Evolutionary conservation across 306 rosid species (phyloP), one percentile per base, ranked within the genome.

Genomic region (Trifolium repens): DNA sequence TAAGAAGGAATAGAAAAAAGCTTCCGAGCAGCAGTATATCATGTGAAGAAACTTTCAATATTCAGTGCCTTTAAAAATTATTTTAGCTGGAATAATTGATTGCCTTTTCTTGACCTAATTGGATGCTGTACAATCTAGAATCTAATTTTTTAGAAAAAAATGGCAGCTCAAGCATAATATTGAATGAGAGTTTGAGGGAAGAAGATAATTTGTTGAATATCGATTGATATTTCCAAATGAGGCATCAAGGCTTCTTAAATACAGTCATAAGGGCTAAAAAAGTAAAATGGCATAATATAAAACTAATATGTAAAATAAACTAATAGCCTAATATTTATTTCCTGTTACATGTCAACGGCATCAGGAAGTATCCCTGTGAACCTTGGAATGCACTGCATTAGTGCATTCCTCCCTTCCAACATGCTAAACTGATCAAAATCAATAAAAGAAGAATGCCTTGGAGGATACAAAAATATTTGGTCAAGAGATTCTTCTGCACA

Each of bases 401-500:
- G n/a, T n/a, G n/a, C n/a, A n/a, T n/a, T n/a, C n/a, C n/a, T n/a
- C n/a, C 55, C 62, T 60, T 62, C 75, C 44, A 70, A 44, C 60
- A 72, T 30, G 55, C 78, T 39, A 63, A 26, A 80, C n/a, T 26
- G 13, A 54, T 43, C 42, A 43, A 69, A 35, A 30, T 50, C 9
- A 57, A 12, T 67, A 59, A 58, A 44, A 70, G 46, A 67, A 64
- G 39, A 60, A 54, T 27, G 50, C 12, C 68, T 46, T n/a, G 19
- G 19, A 83, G 99, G 99, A 94, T 90, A 94, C 97, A 92, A 79
- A 90, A 92, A 80, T 94, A 92, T 78, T 89, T 90, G 1, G 99
- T 89, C 69, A 92, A 88, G 73, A 88, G 88, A 84, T 92, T 94
- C 86, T 92, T 94, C 89, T 92, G 96, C 82, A 94, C 87, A 0